phyloP scores from a whole-genome alignment of 768 basidiomycete species.

The Hirschioporus abietinus region DNA sequence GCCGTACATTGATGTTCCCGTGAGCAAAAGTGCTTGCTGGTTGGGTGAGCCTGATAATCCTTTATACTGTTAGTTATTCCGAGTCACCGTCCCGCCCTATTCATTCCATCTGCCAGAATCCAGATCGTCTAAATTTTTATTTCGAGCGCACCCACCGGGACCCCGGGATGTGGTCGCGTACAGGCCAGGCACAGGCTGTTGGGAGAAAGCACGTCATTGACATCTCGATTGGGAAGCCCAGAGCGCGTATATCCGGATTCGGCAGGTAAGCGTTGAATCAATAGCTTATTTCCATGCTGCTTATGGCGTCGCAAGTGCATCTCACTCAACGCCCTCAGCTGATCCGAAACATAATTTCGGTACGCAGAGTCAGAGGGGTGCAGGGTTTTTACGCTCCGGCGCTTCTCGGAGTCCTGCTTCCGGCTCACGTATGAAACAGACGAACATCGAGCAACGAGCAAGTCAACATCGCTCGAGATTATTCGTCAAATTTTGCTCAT shows the following conservation, averaged over 20 bases:
- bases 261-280: neutral
- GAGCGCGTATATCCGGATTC: neutral
- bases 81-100: neutral
- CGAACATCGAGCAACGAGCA: neutral
- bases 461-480: neutral
- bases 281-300: neutral
- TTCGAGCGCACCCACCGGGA: neutral
- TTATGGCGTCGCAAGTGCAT: neutral
- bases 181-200: neutral
- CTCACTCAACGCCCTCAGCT: neutral
- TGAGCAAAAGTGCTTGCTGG: neutral
- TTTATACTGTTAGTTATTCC: no score
- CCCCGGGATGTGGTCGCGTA: neutral
- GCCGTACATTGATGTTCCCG: neutral
- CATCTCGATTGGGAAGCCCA: neutral
- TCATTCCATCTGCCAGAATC: neutral
- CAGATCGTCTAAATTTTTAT: conserved; percentile 1
- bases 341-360: neutral
- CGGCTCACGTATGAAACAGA: no score
- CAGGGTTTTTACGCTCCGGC: neutral
- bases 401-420: neutral
- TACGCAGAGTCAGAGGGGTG: neutral
- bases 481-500: neutral
- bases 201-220: neutral
- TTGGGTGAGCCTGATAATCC: no score